Evolutionary conservation across 2,329 filamentous ascomycete species (phyloP).

Genomic region (Chaetomiaceae sp.): DNA sequence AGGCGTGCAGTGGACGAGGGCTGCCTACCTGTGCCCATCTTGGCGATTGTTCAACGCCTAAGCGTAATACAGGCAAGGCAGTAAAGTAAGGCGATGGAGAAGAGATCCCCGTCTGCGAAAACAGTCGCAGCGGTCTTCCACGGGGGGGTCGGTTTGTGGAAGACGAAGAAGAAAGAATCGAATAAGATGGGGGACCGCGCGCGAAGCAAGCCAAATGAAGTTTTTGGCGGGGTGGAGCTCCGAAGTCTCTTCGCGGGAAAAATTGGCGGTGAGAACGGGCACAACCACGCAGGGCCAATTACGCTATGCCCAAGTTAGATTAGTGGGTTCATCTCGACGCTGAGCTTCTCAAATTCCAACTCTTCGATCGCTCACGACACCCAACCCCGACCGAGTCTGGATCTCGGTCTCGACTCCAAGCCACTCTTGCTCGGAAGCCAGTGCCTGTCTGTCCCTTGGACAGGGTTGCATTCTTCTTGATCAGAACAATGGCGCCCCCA

Average conservation of each 20-base stretch:
- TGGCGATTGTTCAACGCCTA: conserved; percentile 18
- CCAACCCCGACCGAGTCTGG: conserved; percentile 6
- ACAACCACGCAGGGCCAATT: conserved; percentile 8
- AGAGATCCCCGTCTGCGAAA: conserved; percentile 20
- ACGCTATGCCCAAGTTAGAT: conserved; percentile 9
- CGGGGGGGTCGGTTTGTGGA: conserved; percentile 17
- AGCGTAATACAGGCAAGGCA: neutral
- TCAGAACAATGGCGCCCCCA: conserved; percentile 27
- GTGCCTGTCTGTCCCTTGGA: conserved; percentile 12
- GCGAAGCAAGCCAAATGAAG: conserved; percentile 19
- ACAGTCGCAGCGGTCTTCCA: conserved; percentile 19
- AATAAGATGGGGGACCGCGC: conserved; percentile 2
- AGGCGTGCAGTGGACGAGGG: neutral
- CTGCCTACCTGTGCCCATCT: conserved; percentile 27
- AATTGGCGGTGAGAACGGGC: conserved; percentile 25
- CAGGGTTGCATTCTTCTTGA: conserved; percentile 3
- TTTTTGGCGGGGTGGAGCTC: conserved; percentile 27
- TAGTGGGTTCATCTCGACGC: conserved; percentile 12
- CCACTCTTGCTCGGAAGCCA: neutral
- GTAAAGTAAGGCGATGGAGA: conserved; percentile 8
- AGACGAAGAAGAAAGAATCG: conserved; percentile 20
- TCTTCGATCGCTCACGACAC: conserved; percentile 1
- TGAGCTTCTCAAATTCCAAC: conserved; percentile 25
- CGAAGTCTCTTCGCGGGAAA: conserved; percentile 16
- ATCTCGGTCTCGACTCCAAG: conserved; percentile 7